These are phyloP conservation scores for Quercus phellos DNA, from an alignment of 331 rosid genomes.

Conservation along the genomic window DNA sequence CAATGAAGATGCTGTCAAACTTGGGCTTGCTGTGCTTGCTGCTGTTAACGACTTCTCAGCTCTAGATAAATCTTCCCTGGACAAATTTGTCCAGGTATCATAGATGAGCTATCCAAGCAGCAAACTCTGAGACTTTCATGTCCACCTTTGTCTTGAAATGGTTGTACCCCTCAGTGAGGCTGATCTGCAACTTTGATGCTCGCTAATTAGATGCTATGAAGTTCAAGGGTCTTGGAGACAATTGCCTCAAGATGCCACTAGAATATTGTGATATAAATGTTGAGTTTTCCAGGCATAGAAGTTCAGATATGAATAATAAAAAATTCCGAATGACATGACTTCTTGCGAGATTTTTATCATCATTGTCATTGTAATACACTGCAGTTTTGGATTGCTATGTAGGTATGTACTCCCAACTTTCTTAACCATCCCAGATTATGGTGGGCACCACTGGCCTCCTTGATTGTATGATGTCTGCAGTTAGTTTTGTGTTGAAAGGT, in stretches of 20 bases:
- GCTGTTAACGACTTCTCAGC: constrained; percentile 64
- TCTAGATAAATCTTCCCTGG: constrained; percentile 67
- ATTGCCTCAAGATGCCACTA: background rate
- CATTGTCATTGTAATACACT: background rate
- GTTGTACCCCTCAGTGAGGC: background rate
- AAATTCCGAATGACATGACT: constrained; percentile 8
- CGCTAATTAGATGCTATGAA: constrained; percentile 12
- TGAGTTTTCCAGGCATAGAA: constrained; percentile 7
- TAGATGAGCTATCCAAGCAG: constrained; percentile 4
- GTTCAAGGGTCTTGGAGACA: constrained; percentile 11
- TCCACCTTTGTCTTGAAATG: constrained; percentile 13
- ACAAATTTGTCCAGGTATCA: constrained; percentile 56
- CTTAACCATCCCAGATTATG: background rate
- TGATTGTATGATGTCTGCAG: background rate
- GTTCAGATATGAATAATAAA: background rate
- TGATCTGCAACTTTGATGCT: constrained; percentile 16
- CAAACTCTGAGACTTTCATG: constrained; percentile 14
- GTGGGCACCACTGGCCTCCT: background rate
- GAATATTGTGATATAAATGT: background rate
- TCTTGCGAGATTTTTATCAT: constrained; percentile 8
- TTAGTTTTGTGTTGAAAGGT: background rate
- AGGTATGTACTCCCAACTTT: background rate
- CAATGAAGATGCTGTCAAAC: constrained; percentile 59
- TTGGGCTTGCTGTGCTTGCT: constrained; percentile 59
- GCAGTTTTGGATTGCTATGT: background rate